phyloP scores from a whole-genome alignment of 306 rosid genomes.

The Boehmeria nivea region DNA sequence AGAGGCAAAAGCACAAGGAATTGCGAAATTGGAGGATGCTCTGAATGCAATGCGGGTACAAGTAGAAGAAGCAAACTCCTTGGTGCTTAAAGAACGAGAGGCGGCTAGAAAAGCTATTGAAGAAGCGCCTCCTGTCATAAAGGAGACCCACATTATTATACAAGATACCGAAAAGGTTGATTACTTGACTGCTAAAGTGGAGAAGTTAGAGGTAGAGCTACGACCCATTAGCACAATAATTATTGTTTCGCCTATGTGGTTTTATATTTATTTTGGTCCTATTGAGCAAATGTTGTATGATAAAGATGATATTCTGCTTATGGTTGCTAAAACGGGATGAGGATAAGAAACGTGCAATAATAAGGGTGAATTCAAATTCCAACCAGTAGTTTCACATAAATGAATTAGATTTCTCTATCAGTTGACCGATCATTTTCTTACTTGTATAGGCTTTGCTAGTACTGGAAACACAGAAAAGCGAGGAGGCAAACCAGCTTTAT shows the following conservation, averaged over 20 bases:
- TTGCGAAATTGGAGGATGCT: conserved; percentile 60
- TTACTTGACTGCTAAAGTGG: conserved; percentile 65
- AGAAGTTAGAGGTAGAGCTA: conserved; percentile 85
- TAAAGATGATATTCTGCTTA: too few species aligned
- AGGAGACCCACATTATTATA: conserved; percentile 83
- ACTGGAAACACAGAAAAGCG: conserved; percentile 23
- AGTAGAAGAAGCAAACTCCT: conserved; percentile 81
- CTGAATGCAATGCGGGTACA: conserved; percentile 71
- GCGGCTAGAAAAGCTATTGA: conserved; percentile 74
- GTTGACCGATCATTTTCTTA: conserved; percentile 21
- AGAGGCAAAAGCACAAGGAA: conserved; percentile 83
- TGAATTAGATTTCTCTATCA: background rate
- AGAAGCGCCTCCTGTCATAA: conserved; percentile 94
- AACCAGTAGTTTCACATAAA: background rate
- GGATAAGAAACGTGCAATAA: background rate
- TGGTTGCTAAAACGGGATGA: too few species aligned
- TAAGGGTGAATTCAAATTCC: background rate
- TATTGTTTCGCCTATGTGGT: background rate
- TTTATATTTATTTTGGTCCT: background rate
- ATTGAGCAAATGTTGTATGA: background rate
- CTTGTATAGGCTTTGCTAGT: conserved; percentile 49
- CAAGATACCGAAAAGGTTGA: conserved; percentile 84
- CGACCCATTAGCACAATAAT: background rate
- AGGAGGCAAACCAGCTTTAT: conserved; percentile 27
- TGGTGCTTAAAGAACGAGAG: conserved; percentile 74